phyloP scores from a whole-genome alignment of 192 early-diverging fungal genomes.

The Coemansia sp. region DNA sequence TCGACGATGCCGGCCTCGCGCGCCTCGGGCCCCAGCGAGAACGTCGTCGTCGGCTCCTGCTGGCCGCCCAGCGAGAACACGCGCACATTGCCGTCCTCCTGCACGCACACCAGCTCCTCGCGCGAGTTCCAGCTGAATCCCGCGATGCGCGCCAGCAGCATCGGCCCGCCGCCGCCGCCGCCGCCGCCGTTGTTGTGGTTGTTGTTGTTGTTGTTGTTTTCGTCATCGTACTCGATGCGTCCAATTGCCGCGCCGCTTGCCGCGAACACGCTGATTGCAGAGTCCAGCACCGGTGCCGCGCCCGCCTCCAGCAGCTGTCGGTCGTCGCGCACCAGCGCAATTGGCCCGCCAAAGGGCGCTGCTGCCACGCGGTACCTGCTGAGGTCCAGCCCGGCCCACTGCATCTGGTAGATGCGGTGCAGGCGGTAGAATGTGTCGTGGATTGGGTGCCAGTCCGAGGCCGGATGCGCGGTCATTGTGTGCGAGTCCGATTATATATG shows the following conservation, averaged over 20 bases:
- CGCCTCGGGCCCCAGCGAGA: slow-evolving; percentile 63
- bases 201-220: no score
- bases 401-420: slow-evolving; percentile 83
- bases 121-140: slow-evolving; percentile 88
- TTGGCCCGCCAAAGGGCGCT: slow-evolving; percentile 90
- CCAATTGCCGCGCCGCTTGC: slow-evolving; percentile 83
- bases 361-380: slow-evolving; percentile 79
- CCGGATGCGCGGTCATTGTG: slow-evolving; percentile 17
- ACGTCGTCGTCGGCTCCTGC: slow-evolving; percentile 57
- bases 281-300: slow-evolving; percentile 70
- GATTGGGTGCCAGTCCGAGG: slow-evolving; percentile 47
- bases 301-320: slow-evolving; percentile 76
- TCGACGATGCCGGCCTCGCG: slow-evolving; percentile 80
- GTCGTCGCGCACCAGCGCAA: slow-evolving; percentile 94
- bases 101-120: slow-evolving; percentile 85
- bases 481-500: neutral
- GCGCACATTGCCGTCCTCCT: slow-evolving; percentile 81
- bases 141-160: slow-evolving; percentile 68
- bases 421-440: slow-evolving; percentile 59
- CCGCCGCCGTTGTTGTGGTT: no score
- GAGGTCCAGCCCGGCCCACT: slow-evolving; percentile 88
- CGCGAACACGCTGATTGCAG: slow-evolving; percentile 83
- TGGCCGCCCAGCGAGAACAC: slow-evolving; percentile 79
- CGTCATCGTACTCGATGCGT: slow-evolving; percentile 88
- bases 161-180: no score